Base-by-base conservation (phyloP, 768 basidiomycete genomes). In the Rhodosporidiobolus odoratus region DNA sequence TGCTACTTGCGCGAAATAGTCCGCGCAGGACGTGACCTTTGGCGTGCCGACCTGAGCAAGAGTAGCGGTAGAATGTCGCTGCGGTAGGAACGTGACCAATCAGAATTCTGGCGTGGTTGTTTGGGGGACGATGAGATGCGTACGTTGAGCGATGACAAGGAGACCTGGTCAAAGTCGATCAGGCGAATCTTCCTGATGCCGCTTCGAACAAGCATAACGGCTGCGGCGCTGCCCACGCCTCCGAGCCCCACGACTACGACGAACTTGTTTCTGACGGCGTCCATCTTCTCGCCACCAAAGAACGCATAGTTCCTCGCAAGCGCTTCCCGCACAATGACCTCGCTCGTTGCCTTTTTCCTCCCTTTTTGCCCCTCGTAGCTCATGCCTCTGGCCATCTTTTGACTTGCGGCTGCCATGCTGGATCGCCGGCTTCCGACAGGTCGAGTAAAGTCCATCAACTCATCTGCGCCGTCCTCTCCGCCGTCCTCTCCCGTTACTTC, bases 221-320 rank as follows among this genome's bases (percentile, higher is more conserved):
- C 76, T 21, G 73, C 72, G 92, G 86, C 95, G 77, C 91, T 93
- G 0, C 96, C 96, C 0, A 99, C 96, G 3, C 96, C 95, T 67
- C 96, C 96, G 74, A 93, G 92, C 10, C 96, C 96, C 5, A 99
- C 88, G 27, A 98, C 82, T 25, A 91, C 92, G 1, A 97, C 93
- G 8, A 83, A 85, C 19, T 87, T 85, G 15, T 82, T 77, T 62
- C 96, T 84, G 62, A 98, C 84, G 77, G 85, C 87, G 16, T 81
- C 79, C 91, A 97, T 95, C 48, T 86, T 86, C 43, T 92, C 89
- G 40, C 94, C 90, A 0, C 92, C 92, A 62, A 98, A 89, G 81
- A 98, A 97, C 15, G 89, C 87, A 76, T 95, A 96, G 80, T 97
- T 97, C 50, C 96, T 82, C 6, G 95, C 89, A 56, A 99, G 84